phyloP scores from a whole-genome alignment of 2,329 filamentous ascomycete genomes.

The Dactylellina sp. region DNA sequence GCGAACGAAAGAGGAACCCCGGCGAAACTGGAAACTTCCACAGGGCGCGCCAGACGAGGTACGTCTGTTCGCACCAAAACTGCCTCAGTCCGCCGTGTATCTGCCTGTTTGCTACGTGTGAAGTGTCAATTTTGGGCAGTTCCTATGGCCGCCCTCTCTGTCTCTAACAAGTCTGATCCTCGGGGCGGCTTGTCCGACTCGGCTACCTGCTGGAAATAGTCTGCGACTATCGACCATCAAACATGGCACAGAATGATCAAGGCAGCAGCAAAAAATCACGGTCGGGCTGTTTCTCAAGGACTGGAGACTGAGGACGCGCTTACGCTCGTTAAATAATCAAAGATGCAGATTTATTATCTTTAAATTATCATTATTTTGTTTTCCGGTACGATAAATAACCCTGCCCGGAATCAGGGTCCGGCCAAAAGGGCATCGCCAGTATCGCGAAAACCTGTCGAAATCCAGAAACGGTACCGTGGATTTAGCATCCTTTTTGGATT shows the following conservation, averaged over 20 bases:
- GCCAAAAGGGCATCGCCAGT: conserved; percentile 42
- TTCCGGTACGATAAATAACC: conserved; percentile 22
- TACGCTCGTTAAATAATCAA: conserved; percentile 11
- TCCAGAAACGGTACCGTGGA: conserved; percentile 41
- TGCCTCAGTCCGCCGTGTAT: conserved; percentile 40
- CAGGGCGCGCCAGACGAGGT: conserved; percentile 55
- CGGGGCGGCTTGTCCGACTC: conserved; percentile 57
- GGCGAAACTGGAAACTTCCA: conserved; percentile 51
- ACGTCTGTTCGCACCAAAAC: conserved; percentile 48
- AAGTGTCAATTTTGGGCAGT: conserved; percentile 56
- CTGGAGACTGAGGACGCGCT: conserved; percentile 24
- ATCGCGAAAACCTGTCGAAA: conserved; percentile 53
- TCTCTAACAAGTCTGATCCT: conserved; percentile 41
- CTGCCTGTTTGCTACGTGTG: conserved; percentile 49
- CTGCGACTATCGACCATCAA: conserved; percentile 41
- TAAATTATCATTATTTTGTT: neutral
- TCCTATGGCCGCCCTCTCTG: conserved; percentile 17
- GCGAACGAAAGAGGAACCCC: conserved; percentile 47
- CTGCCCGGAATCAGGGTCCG: conserved; percentile 49
- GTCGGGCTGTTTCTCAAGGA: conserved; percentile 28
- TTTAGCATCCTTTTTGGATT: conserved; percentile 32
- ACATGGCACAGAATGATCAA: conserved; percentile 35
- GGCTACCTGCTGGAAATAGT: conserved; percentile 54
- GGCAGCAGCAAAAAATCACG: conserved; percentile 41
- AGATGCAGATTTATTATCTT: neutral